Evolutionary conservation across 805 yeast genomes (phyloP), one percentile per base, ranked within the genome.

Genomic region (Ogataea kodamae): DNA sequence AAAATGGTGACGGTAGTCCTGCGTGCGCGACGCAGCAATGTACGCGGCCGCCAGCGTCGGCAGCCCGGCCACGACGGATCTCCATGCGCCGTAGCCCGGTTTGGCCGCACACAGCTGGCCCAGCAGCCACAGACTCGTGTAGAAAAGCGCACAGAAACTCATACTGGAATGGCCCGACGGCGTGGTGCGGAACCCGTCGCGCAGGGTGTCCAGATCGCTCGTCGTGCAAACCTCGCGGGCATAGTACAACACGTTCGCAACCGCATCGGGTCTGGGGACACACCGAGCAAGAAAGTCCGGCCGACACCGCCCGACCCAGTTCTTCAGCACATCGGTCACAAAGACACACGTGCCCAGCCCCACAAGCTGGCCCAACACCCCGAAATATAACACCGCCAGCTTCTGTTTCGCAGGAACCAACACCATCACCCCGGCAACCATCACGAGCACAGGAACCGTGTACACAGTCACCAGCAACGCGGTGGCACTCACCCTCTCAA

Each of bases 281-380:
- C 97, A 90, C 47, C 97, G 71, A 5, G 88, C 85, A 33, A 90
- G 60, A 54, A 89, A 85, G 59, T 90, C 98, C 0, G 98, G 98
- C 40, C 98, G 69, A 42, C 81, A 85, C 53, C 96, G 73, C 4
- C 96, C 97, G 35, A 90, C 75, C 76, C 84, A 77, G 52, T 81
- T 78, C 62, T 90, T 90, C 40, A 86, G 55, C 10, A 79, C 64
- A 50, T 86, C 86, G 3, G 95, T 85, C 32, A 82, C 50, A 18
- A 81, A 63, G 25, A 76, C 68, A 18, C 84, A 76, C 9, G 78
- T 59, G 12, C 76, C 67, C 37, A 82, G 64, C 0, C 88, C 68
- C 1, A 85, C 59, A 7, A 64, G 55, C 16, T 85, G 65, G 1
- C 96, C 96, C 15, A 89, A 45, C 1, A 79, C 40, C 0, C 94